Base-by-base conservation (phyloP, 2,329 filamentous ascomycete genomes). In the Alternaria conjuncta region DNA sequence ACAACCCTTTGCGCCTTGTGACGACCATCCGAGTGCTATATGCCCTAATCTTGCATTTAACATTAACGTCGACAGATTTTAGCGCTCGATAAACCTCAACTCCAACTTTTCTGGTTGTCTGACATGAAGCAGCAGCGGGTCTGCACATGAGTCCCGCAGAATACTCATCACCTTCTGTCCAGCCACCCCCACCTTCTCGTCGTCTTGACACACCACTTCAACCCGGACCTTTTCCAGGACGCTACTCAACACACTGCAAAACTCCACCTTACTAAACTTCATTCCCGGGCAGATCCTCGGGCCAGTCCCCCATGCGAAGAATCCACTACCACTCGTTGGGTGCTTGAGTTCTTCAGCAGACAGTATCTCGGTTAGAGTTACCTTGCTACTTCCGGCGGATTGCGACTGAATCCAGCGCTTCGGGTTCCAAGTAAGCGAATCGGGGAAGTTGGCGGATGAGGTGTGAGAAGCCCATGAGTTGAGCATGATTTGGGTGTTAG, bases 231-330 rank as follows among this genome's bases (percentile, higher is more conserved):
- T 54, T 26, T 26, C 13, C 63, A 77, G 50, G 26, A 75, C 59
- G 7, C 50, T 64, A 9, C 81, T 71, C 23, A 87, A 69, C 3
- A 84, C 80, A 12, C 80, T 81, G 5, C 82, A 81, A 70, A 87
- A 86, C 71, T 88, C 86, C 3, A 87, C 85, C 73, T 87, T 84
- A 2, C 85, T 79, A 79, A 88, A 85, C 68, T 86, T 86, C 77
- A 84, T 80, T 1, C 86, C 86, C 0, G 85, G 84, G 69, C 86
- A 87, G 5, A 83, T 74, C 6, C 86, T 72, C 11, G 85, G 84
- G 0, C 86, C 85, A 4, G 66, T 71, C 1, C 83, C 82, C 84
- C 85, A 88, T 0, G 85, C 81, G 2, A 83, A 46, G 63, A 82
- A 87, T 0, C 61, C 66, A 12, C 50, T 56, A 5, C 23, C 61